Evolutionary conservation across 169 alveolate genomes (phyloP).

Genomic region (Plasmodium gallinaceum): DNA sequence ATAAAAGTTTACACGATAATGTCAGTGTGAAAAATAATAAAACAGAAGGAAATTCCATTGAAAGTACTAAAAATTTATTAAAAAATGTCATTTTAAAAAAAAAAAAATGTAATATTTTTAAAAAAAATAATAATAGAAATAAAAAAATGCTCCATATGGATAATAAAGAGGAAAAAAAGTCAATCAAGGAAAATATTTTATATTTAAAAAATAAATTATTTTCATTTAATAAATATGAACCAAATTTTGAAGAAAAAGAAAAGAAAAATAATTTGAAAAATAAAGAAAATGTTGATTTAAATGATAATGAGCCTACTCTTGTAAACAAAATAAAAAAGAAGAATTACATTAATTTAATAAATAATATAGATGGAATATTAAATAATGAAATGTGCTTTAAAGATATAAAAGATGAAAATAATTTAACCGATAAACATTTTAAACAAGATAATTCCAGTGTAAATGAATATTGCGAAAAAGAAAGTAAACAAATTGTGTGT

Average conservation of each 20-base stretch:
- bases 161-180: background rate
- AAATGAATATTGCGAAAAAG: background rate
- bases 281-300: background rate
- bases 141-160: background rate
- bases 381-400: slow-evolving; percentile 1
- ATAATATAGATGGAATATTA: background rate
- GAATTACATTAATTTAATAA: background rate
- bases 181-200: slow-evolving; percentile 3
- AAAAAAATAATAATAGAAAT: background rate
- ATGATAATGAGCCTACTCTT: background rate
- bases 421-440: background rate
- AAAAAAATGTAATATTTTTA: slow-evolving; percentile 13
- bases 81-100: slow-evolving; percentile 11
- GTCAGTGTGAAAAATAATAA: background rate
- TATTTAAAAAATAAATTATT: slow-evolving; percentile 21
- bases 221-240: background rate
- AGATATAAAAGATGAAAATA: background rate
- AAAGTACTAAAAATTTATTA: background rate
- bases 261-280: slow-evolving; percentile 5
- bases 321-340: slow-evolving; percentile 2
- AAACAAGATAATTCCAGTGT: background rate
- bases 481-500: background rate
- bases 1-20: background rate
- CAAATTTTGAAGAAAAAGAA: slow-evolving; percentile 13
- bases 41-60: background rate